These are phyloP conservation scores for Kandelia obovata DNA, from an alignment of 345 rosid genomes.

Conservation along the genomic window DNA sequence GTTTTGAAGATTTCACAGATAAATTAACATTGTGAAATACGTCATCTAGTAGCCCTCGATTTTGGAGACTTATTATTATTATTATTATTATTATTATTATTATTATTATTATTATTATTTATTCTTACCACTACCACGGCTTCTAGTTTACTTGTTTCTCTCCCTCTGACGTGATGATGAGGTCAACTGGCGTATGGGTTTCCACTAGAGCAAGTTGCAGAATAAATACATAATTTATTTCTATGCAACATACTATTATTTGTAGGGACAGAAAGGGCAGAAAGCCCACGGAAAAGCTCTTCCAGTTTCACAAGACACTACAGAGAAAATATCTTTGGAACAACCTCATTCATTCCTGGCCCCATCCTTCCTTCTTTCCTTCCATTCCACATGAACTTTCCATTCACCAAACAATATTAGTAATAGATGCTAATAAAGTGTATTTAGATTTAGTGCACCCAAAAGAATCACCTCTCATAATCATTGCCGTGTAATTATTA, in stretches of 20 bases:
- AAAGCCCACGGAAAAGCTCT: constrained; percentile 3
- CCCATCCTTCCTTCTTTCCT: no score
- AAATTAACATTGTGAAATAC: no score
- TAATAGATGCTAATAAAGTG: not conserved
- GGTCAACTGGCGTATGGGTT: constrained; percentile 41
- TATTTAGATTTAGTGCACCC: constrained; percentile 15
- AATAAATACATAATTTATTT: not conserved
- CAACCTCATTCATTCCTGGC: no score
- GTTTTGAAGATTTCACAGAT: no score
- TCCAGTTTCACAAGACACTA: no score
- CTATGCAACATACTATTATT: not conserved
- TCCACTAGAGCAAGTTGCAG: constrained; percentile 38
- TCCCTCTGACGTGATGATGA: constrained; percentile 27
- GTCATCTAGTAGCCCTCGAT: no score
- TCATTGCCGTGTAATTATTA: constrained; percentile 36
- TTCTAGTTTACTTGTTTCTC: not conserved
- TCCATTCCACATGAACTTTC: constrained; percentile 28
- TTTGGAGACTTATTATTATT: no score
- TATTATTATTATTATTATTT: no score
- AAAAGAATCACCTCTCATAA: constrained; percentile 18
- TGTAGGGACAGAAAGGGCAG: constrained; percentile 13
- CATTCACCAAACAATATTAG: not conserved
- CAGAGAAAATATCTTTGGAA: no score
- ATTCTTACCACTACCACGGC: not conserved
- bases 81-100: no score